phyloP scores from a whole-genome alignment of 2,329 filamentous ascomycete species.

The Incumbomyces lentus region DNA sequence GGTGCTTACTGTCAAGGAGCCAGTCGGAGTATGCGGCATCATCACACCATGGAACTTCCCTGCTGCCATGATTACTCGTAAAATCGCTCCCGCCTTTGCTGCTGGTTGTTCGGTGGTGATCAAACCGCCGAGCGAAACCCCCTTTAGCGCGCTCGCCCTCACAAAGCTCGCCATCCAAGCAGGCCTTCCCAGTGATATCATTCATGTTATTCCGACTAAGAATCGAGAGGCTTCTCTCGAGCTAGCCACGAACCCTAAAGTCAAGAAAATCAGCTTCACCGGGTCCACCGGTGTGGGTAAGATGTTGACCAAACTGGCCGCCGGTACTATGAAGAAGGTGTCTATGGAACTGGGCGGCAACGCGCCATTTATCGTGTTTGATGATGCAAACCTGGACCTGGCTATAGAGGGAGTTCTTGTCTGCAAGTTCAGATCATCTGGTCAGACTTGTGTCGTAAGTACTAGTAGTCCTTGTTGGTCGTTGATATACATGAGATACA shows the following conservation, averaged over 20 bases:
- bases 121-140: conserved; percentile 27
- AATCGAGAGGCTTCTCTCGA: conserved; percentile 3
- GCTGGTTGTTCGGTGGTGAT: conserved; percentile 29
- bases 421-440: conserved; percentile 14
- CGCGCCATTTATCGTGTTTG: conserved; percentile 30
- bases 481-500: too few relatives aligned
- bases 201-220: conserved; percentile 32
- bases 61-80: conserved; percentile 53
- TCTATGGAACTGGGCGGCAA: conserved; percentile 36
- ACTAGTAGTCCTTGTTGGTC: too few relatives aligned
- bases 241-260: conserved; percentile 4
- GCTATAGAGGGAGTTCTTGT: conserved; percentile 13
- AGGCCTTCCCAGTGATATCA: conserved; percentile 24
- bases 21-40: conserved; percentile 70
- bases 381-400: conserved; percentile 29
- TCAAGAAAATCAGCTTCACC: conserved; percentile 23
- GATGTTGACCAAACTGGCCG: conserved; percentile 24
- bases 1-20: conserved; percentile 67
- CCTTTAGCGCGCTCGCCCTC: conserved; percentile 23
- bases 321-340: conserved; percentile 30
- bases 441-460: conserved; percentile 11
- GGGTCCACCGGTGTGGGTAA: conserved; percentile 25
- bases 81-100: conserved; percentile 26
- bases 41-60: conserved; percentile 89
- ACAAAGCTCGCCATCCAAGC: too few relatives aligned